These are phyloP conservation scores for Inga leiocalycina DNA, from an alignment of 306 rosid species.

Conservation along the genomic window DNA sequence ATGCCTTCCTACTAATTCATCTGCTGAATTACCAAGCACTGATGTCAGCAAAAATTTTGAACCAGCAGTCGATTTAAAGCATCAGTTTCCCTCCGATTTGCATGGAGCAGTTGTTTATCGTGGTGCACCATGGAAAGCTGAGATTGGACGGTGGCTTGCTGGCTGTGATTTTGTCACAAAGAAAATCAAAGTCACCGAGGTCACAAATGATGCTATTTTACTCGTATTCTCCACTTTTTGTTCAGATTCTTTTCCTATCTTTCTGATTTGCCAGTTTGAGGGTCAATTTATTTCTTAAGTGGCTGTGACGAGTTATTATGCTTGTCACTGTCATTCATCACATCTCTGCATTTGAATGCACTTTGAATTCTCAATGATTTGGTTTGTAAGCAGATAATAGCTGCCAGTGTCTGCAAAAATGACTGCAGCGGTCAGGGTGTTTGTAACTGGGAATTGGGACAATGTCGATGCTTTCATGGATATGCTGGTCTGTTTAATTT, in stretches of 20 bases:
- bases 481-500: slow-evolving; percentile 60
- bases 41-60: slow-evolving; percentile 33
- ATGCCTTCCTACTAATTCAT: slow-evolving; percentile 49
- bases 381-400: slow-evolving; percentile 60
- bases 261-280: background rate
- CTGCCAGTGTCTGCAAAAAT: slow-evolving; percentile 72
- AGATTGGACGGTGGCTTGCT: slow-evolving; percentile 88
- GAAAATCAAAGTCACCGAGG: slow-evolving; percentile 82
- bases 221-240: background rate
- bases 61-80: slow-evolving; percentile 48
- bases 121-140: slow-evolving; percentile 92
- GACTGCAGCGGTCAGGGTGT: slow-evolving; percentile 84
- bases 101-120: slow-evolving; percentile 68
- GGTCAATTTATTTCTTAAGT: background rate
- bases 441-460: slow-evolving; percentile 85
- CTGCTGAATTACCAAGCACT: slow-evolving; percentile 40
- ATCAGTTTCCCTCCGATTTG: slow-evolving; percentile 62
- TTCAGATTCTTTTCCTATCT: slow-evolving; percentile 15
- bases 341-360: slow-evolving; percentile 8
- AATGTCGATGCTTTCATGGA: slow-evolving; percentile 93
- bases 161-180: slow-evolving; percentile 65
- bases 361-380: slow-evolving; percentile 15
- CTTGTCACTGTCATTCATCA: slow-evolving; percentile 25
- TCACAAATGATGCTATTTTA: slow-evolving; percentile 36
- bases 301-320: slow-evolving; percentile 13